Base-by-base conservation (phyloP, 2,329 filamentous ascomycete species). In the Claviceps paspali region DNA sequence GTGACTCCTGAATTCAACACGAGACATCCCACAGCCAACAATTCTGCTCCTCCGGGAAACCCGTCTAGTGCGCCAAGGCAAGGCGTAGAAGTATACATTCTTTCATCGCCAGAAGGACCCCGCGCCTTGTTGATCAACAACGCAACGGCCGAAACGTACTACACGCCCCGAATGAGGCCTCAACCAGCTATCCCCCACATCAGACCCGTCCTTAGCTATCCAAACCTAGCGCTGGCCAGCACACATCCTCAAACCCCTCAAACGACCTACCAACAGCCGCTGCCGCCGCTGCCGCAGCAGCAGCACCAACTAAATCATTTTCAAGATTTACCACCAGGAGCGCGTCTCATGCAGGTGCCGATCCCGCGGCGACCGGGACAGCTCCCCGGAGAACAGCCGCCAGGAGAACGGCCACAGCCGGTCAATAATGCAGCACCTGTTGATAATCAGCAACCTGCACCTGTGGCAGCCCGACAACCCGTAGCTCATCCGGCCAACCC, bases 31-130 rank as follows among this genome's bases (percentile, higher is more conserved):
- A 54, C 50, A 19, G 49, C 47, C 35, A 43, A 50, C 32, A 33
- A 48, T n/a, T 37, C 49, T 24, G 41, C 50, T 9, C 40, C 44
- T 7, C 21, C 21, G 8, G 21, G 10, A 9, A n/a, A n/a, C 24
- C 36, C 34, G 38, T 44, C 36, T 37, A 41, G 41, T 36, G 43
- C 43, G 43, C 33, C 52, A 14, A 50, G 50, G 23, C 56, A 56
- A 18, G 53, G 50, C 2, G 59, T 65, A 0, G 67, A 73, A 41
- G 69, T 77, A 2, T 79, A 77, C 45, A 67, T 79, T 18, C 50
- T 79, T 6, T 70, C 65, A 12, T 78, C 75, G 0, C 73, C 74
- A 1, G 61, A 63, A 29, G 75, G 75, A 1, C 75, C 74, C 1
- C 65, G 67, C 15, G 74, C 65, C 5, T 52, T 79, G 2, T 51